Evolutionary conservation across 139 green algal species (phyloP).

Genomic region (Volvox africanus): DNA sequence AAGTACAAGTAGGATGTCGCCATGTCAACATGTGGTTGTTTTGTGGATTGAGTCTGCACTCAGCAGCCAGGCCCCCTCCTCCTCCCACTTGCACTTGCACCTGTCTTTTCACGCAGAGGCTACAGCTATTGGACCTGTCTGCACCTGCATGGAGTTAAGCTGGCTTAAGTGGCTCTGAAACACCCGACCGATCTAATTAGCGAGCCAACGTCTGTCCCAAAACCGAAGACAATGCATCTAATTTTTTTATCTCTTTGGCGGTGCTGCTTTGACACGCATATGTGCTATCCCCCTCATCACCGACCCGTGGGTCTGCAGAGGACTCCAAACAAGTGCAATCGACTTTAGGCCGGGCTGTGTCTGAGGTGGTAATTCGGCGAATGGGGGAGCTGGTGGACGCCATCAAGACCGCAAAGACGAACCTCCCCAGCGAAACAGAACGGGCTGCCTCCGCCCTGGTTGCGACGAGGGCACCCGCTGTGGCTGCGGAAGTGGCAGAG

Average conservation of each 20-base stretch:
- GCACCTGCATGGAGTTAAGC: too few species aligned
- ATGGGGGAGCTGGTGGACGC: conserved; percentile 10
- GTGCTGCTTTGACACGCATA: background rate
- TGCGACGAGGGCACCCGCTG: background rate
- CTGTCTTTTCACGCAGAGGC: too few species aligned
- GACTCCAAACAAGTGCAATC: conserved; percentile 26
- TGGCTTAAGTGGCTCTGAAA: background rate
- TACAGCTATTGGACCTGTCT: too few species aligned
- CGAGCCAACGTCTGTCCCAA: background rate
- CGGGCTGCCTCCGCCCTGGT: background rate
- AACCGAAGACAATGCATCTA: background rate
- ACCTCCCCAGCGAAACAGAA: background rate
- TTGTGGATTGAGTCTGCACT: too few species aligned
- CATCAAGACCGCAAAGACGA: background rate
- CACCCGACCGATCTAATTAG: background rate
- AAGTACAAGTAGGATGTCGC: too few species aligned
- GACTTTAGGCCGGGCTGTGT: conserved; percentile 38
- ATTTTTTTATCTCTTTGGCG: background rate
- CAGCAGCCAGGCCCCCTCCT: too few species aligned
- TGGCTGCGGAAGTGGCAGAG: background rate
- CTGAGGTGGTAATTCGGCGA: conserved; percentile 31
- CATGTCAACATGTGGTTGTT: too few species aligned
- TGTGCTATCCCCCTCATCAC: background rate
- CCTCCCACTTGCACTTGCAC: too few species aligned
- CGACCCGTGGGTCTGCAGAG: conserved; percentile 27